phyloP scores from a whole-genome alignment of 805 yeast species.

The Zygoascus biomembranicola region DNA sequence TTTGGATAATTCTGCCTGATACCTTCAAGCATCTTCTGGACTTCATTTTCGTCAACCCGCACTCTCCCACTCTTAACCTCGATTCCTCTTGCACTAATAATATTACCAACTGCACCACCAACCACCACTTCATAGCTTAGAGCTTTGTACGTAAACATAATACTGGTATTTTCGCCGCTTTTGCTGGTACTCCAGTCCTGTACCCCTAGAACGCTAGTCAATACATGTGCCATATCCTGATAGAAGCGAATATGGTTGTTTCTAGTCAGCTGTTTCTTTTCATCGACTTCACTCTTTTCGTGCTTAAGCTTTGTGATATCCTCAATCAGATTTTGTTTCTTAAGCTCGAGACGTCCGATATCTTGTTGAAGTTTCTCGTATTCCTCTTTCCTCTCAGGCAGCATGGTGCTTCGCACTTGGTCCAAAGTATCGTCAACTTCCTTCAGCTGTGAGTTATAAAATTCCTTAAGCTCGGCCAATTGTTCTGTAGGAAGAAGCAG shows the following conservation, averaged over 20 bases:
- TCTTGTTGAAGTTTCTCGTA: conserved; percentile 11
- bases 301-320: not conserved
- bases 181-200: conserved; percentile 1
- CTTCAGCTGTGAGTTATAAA: conserved; percentile 15
- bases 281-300: not conserved
- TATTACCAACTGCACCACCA: not conserved
- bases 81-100: not conserved
- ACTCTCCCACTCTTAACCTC: not conserved
- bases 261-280: not conserved
- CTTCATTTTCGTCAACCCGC: not conserved
- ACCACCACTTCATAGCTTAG: not conserved
- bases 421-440: conserved; percentile 13
- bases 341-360: conserved; percentile 9
- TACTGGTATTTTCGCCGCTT: not conserved
- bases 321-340: conserved; percentile 10
- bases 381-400: conserved; percentile 9
- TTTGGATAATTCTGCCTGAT: not conserved
- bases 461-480: conserved; percentile 24
- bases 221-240: conserved; percentile 9
- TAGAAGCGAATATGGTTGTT: conserved; percentile 17
- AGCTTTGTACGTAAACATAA: not conserved
- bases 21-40: not conserved
- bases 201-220: conserved; percentile 7
- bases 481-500: conserved; percentile 24
- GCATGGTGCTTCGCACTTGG: conserved; percentile 3